A percentile compares a stretch with the other conserved stretches of the same genome.
These are phyloP conservation scores for Thielaviopsis ethacetica DNA, from an alignment of 2,329 filamentous ascomycete genomes.

Conservation along the genomic window DNA sequence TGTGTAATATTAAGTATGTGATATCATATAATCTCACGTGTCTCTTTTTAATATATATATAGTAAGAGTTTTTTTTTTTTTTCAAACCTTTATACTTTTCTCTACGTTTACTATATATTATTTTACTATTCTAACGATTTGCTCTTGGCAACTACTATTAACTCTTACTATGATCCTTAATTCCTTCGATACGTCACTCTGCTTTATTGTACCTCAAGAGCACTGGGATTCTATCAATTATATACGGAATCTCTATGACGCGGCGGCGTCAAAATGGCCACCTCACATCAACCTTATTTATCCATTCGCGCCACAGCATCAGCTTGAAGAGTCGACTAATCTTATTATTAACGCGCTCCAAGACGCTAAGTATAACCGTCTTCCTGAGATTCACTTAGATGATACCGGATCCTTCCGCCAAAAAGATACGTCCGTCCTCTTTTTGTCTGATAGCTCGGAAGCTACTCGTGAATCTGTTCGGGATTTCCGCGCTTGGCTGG, in stretches of 20 bases:
- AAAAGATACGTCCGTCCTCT: constrained; percentile 32
- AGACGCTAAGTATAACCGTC: not conserved
- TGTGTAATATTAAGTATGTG: no score
- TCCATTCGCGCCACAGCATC: constrained; percentile 39
- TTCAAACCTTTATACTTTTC: no score
- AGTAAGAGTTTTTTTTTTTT: no score
- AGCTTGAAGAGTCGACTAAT: constrained; percentile 26
- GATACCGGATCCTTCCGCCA: constrained; percentile 31
- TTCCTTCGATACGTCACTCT: not conserved
- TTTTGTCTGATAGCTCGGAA: constrained; percentile 22
- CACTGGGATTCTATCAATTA: constrained; percentile 23
- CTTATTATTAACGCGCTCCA: constrained; percentile 10
- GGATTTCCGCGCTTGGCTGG: not conserved
- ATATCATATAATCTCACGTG: no score
- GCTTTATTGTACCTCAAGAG: not conserved
- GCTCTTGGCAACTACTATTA: no score
- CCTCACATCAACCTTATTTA: constrained; percentile 52
- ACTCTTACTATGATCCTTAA: not conserved
- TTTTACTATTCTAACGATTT: no score
- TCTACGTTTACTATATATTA: no score
- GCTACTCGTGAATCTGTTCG: not conserved
- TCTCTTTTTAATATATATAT: no score
- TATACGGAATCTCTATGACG: constrained; percentile 46
- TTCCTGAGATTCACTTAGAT: constrained; percentile 21
- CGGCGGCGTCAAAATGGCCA: constrained; percentile 44